These are phyloP conservation scores for Dryas octopetala DNA, from an alignment of 306 rosid species.

Conservation along the genomic window DNA sequence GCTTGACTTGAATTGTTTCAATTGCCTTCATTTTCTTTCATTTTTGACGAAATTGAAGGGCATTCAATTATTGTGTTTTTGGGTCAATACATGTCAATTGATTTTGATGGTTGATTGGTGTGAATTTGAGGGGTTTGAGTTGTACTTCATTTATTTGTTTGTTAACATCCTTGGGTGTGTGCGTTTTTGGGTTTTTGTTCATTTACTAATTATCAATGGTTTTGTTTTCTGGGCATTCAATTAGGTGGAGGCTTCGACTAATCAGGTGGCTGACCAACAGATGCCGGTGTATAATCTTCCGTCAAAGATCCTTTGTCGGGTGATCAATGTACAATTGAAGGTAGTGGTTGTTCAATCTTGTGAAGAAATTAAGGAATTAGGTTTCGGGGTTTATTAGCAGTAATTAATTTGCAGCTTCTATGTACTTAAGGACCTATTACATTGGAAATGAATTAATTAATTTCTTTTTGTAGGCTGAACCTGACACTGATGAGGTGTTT, in stretches of 20 bases:
- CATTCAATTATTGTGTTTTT: not conserved
- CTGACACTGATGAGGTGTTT: conserved; percentile 93
- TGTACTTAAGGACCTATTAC: not conserved
- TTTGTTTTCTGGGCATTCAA: conserved; percentile 18
- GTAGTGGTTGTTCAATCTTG: conserved; percentile 34
- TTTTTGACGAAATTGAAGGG: not conserved
- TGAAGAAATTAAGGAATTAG: not conserved
- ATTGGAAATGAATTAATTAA: not conserved
- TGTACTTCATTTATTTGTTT: not conserved
- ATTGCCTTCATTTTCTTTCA: not conserved
- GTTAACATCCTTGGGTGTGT: not conserved
- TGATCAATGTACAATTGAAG: conserved; percentile 75
- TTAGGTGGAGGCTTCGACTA: conserved; percentile 95
- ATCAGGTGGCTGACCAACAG: conserved; percentile 88
- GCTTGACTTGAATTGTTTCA: not conserved
- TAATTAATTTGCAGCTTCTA: not conserved
- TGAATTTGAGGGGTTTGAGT: not conserved
- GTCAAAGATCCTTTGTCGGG: conserved; percentile 80
- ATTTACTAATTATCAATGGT: not conserved
- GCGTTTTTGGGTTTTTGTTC: not conserved
- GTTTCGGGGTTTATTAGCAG: not conserved
- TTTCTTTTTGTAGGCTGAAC: conserved; percentile 66
- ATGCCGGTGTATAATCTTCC: conserved; percentile 84
- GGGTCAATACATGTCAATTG: not conserved
- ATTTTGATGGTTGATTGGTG: not conserved